phyloP scores from a whole-genome alignment of 2,329 filamentous ascomycete genomes.

The Stagonosporopsis cucurbitacearum region DNA sequence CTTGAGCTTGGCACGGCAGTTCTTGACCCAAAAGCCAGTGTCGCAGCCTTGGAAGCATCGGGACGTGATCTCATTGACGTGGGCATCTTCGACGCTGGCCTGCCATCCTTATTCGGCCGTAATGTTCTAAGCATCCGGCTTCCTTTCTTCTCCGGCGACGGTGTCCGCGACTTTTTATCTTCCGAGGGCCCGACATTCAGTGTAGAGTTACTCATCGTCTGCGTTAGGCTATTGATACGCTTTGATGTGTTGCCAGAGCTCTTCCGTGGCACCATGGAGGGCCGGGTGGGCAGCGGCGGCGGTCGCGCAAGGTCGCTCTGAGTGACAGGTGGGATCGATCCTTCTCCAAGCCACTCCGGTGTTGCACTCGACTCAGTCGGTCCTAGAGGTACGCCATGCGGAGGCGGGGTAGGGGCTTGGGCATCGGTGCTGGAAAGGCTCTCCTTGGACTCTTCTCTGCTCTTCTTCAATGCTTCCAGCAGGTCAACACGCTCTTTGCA shows the following conservation, averaged over 20 bases:
- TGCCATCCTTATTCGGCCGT: conserved; percentile 55
- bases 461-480: conserved; percentile 77
- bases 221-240: conserved; percentile 31
- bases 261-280: conserved; percentile 56
- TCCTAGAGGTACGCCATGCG: conserved; percentile 22
- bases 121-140: conserved; percentile 63
- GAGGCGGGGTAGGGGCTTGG: conserved; percentile 35
- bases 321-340: conserved; percentile 79
- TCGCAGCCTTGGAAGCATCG: conserved; percentile 67
- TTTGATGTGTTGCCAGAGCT: conserved; percentile 48
- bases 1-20: conserved; percentile 20
- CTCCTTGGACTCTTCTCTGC: conserved; percentile 60
- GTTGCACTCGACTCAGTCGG: conserved; percentile 22
- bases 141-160: conserved; percentile 67
- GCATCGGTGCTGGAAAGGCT: conserved; percentile 36
- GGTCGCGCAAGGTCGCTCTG: conserved; percentile 84
- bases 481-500: conserved; percentile 93
- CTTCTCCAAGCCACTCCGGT: conserved; percentile 72
- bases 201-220: conserved; percentile 31
- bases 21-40: conserved; percentile 63
- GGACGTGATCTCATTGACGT: conserved; percentile 54
- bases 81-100: conserved; percentile 55
- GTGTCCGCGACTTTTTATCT: conserved; percentile 60
- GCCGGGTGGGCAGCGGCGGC: conserved; percentile 63
- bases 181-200: conserved; percentile 45